These are phyloP conservation scores for Pestalotiopsis sp. DNA, from an alignment of 2,329 filamentous ascomycete genomes.

Conservation along the genomic window DNA sequence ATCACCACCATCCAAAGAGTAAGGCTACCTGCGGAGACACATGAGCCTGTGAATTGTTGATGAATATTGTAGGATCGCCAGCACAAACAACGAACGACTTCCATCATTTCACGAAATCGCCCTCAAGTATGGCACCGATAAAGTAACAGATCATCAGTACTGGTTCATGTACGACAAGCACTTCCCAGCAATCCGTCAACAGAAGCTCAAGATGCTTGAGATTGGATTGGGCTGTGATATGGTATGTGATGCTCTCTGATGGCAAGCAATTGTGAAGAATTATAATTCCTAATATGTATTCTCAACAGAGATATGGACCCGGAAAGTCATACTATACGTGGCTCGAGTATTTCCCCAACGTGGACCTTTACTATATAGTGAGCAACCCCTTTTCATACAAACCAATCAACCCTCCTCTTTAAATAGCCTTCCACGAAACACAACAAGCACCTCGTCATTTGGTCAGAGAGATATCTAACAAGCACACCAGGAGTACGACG, in stretches of 20 bases:
- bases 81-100: slow-evolving; percentile 12
- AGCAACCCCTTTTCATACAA: neutral
- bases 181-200: slow-evolving; percentile 32
- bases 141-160: slow-evolving; percentile 41
- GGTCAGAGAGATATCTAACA: too few species aligned
- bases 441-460: neutral
- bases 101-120: slow-evolving; percentile 35
- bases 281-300: neutral
- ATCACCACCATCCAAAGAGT: neutral
- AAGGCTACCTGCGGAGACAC: neutral
- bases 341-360: slow-evolving; percentile 40
- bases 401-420: neutral
- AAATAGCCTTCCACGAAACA: neutral
- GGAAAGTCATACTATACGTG: slow-evolving; percentile 43
- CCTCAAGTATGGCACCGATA: slow-evolving; percentile 39
- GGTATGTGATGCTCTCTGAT: slow-evolving; percentile 21
- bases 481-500: slow-evolving; percentile 31
- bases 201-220: slow-evolving; percentile 41
- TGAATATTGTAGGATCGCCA: neutral
- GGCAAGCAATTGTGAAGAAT: neutral
- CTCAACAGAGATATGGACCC: slow-evolving; percentile 35
- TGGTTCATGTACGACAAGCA: slow-evolving; percentile 44
- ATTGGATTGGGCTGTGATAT: slow-evolving; percentile 44
- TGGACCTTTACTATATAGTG: slow-evolving; percentile 44
- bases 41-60: neutral